These are phyloP conservation scores for Russula griseocarnosa DNA, from an alignment of 768 basidiomycete species.

Conservation along the genomic window DNA sequence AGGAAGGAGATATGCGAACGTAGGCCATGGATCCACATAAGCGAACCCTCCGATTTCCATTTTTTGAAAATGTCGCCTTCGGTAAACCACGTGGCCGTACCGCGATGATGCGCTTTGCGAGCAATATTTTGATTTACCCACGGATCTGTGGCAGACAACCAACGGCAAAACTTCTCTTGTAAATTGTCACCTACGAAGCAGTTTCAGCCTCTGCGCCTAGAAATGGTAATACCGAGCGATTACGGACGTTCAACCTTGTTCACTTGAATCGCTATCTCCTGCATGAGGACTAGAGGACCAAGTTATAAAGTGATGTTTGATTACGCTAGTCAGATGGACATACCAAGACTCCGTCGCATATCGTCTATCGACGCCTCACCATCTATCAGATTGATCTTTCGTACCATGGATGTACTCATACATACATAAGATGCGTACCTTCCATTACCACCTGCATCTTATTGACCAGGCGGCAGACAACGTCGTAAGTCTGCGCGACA, in stretches of 20 bases:
- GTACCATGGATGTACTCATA: not conserved
- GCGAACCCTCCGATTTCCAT: too few relatives aligned
- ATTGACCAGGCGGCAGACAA: not conserved
- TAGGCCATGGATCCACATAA: too few relatives aligned
- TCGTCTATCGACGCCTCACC: not conserved
- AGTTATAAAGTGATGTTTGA: not conserved
- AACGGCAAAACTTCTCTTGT: not conserved
- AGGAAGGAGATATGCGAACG: not conserved
- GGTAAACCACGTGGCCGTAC: too few relatives aligned
- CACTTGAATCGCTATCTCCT: not conserved
- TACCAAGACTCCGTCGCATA: not conserved
- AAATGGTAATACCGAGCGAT: too few relatives aligned
- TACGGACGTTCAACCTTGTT: too few relatives aligned
- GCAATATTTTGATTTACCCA: not conserved
- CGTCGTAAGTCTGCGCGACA: not conserved
- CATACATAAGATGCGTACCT: not conserved
- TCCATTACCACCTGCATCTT: not conserved
- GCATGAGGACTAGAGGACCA: not conserved
- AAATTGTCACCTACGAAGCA: not conserved
- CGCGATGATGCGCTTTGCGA: too few relatives aligned
- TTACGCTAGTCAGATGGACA: not conserved
- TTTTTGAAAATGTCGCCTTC: too few relatives aligned
- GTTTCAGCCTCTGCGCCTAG: not conserved
- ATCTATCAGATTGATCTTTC: not conserved
- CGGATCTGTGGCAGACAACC: not conserved